Percentiles rank a stretch among this genome's conserved stretches.
Conservation (phyloP, 805 yeast species). For the Scheffersomyces lignosus region DNA sequence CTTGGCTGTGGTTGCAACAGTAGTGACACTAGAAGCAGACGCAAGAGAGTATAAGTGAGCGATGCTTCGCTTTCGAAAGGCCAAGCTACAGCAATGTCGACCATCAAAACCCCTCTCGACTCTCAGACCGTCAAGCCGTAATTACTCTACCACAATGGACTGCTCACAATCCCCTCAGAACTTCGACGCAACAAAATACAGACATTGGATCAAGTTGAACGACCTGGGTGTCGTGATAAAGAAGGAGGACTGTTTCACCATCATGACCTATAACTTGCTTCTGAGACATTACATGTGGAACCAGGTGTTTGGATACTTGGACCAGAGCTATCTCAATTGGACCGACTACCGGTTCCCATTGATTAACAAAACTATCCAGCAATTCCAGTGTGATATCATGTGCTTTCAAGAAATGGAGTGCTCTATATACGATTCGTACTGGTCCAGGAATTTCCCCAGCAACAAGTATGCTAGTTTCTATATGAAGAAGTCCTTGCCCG, state of each 20-base stretch:
- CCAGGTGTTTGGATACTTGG: constrained; percentile 52
- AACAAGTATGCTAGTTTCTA: constrained; percentile 48
- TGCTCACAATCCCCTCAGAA: too few species aligned
- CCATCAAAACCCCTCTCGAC: too few species aligned
- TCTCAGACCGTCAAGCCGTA: too few species aligned
- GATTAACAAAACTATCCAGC: constrained; percentile 22
- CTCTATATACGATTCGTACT: constrained; percentile 36
- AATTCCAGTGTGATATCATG: constrained; percentile 57
- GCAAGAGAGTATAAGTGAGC: too few species aligned
- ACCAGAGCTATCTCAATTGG: constrained; percentile 50
- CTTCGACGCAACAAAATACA: constrained; percentile 22
- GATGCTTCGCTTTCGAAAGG: too few species aligned
- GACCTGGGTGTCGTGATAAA: constrained; percentile 1
- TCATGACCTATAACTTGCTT: constrained; percentile 48
- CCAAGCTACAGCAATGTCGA: too few species aligned
- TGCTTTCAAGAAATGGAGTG: constrained; percentile 57
- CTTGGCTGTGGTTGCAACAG: too few species aligned
- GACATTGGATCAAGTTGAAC: constrained; percentile 20
- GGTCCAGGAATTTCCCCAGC: constrained; percentile 34
- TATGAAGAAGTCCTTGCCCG: constrained; percentile 51
- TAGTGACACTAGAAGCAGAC: too few species aligned
- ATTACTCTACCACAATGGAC: too few species aligned
- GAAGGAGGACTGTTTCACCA: constrained; percentile 11
- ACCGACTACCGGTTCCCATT: constrained; percentile 41
- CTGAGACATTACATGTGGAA: constrained; percentile 62